Percentiles rank a stretch among this genome's conserved stretches.
These are phyloP conservation scores for Monosporozyma unispora DNA, from an alignment of 805 yeast genomes.

Conservation along the genomic window DNA sequence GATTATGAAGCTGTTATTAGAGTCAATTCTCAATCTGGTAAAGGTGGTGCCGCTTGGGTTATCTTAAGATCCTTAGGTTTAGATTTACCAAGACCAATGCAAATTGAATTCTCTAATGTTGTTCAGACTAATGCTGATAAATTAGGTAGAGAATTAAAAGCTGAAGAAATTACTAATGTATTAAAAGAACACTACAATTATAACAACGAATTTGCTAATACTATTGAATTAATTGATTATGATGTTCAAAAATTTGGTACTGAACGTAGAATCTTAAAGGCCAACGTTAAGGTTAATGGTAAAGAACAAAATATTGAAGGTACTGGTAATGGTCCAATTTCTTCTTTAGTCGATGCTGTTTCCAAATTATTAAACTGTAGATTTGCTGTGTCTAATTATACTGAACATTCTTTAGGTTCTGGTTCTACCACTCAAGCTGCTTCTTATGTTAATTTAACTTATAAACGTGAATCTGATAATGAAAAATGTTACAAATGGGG, in stretches of 20 bases:
- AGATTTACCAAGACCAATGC: slow-evolving; percentile 74
- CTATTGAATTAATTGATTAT: slow-evolving; percentile 37
- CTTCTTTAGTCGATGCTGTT: slow-evolving; percentile 62
- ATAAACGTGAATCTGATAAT: slow-evolving; percentile 11
- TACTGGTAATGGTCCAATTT: slow-evolving; percentile 74
- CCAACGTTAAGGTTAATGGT: slow-evolving; percentile 38
- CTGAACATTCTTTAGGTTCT: slow-evolving; percentile 71
- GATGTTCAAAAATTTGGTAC: slow-evolving; percentile 32
- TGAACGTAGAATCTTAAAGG: slow-evolving; percentile 31
- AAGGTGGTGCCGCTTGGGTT: slow-evolving; percentile 89
- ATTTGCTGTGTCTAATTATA: slow-evolving; percentile 59
- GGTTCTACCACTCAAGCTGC: slow-evolving; percentile 70
- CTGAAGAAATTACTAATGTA: slow-evolving; percentile 54
- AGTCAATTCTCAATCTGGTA: slow-evolving; percentile 81
- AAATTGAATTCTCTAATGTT: slow-evolving; percentile 61
- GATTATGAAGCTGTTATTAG: slow-evolving; percentile 83
- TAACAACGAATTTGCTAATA: slow-evolving; percentile 27
- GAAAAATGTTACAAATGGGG: slow-evolving; percentile 55
- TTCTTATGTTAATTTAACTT: slow-evolving; percentile 41
- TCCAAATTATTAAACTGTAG: slow-evolving; percentile 38
- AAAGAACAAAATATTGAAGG: slow-evolving; percentile 42
- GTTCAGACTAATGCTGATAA: slow-evolving; percentile 65
- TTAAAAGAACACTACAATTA: slow-evolving; percentile 56
- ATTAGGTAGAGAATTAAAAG: slow-evolving; percentile 62
- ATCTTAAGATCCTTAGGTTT: slow-evolving; percentile 65